A percentile compares a stretch with the other conserved stretches of the same genome.
Conservation (phyloP, 1,139 yeast genomes). For the Eremothecium coryli region DNA sequence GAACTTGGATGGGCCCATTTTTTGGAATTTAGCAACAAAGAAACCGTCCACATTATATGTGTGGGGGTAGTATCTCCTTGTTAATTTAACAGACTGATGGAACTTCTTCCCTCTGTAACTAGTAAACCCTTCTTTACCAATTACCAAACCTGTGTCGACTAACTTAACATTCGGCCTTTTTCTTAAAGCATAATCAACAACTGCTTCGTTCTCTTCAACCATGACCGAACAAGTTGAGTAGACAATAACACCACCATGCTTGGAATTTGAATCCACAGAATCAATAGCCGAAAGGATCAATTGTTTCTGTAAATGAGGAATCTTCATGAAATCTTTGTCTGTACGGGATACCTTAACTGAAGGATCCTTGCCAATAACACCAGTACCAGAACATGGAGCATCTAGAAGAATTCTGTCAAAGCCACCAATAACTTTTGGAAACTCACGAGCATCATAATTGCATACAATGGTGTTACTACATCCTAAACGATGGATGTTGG, state of each 20-base stretch:
- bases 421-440: constrained; percentile 97
- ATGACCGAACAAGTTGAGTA: constrained; percentile 98
- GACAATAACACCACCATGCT: constrained; percentile 90
- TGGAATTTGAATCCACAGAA: constrained; percentile 85
- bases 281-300: constrained; percentile 89
- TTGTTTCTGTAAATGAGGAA: constrained; percentile 95
- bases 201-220: constrained; percentile 97
- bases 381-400: constrained; percentile 99
- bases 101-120: constrained; percentile 89
- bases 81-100: constrained; percentile 63
- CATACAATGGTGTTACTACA: constrained; percentile 95
- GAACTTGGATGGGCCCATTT: constrained; percentile 77
- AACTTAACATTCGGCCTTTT: constrained; percentile 94
- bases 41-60: constrained; percentile 98
- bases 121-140: constrained; percentile 94
- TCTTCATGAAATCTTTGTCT: constrained; percentile 91
- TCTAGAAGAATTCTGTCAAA: constrained; percentile 90
- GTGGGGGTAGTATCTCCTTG: constrained; percentile 96
- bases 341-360: constrained; percentile 89
- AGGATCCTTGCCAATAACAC: constrained; percentile 97
- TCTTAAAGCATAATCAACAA: constrained; percentile 93
- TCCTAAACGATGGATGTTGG: constrained; percentile 94
- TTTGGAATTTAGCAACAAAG: constrained; percentile 92
- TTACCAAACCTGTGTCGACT: constrained; percentile 86
- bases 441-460: constrained; percentile 96